Conservation (phyloP, 73 alveolate species). For the Symbiodinium pilosum region DNA sequence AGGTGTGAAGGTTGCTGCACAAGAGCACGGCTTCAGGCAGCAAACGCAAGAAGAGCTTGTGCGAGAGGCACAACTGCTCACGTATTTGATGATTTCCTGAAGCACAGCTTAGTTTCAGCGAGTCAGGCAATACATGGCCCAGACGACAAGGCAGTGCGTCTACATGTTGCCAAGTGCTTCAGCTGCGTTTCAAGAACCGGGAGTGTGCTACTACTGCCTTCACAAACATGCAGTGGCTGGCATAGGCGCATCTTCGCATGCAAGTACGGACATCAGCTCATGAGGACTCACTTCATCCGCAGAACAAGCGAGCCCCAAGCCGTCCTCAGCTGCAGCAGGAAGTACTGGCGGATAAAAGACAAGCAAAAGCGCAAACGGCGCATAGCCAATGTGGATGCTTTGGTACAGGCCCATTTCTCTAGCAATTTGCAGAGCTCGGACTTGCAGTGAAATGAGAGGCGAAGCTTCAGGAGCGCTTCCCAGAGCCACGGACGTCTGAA, state of each 20-base stretch:
- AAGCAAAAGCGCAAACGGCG: conserved; percentile 32
- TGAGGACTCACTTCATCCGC: neutral
- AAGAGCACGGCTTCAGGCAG: conserved; percentile 5
- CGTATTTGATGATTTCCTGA: too few species aligned
- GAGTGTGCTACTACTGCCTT: neutral
- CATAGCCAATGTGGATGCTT: conserved; percentile 35
- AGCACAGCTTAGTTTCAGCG: too few species aligned
- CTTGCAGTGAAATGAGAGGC: neutral
- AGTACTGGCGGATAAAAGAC: conserved; percentile 36
- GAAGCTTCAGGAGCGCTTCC: neutral
- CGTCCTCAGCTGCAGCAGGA: neutral
- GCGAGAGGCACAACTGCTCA: neutral
- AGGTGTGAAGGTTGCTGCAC: too few species aligned
- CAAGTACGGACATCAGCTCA: conserved; percentile 71
- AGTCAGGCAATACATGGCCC: conserved; percentile 74
- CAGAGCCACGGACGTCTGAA: neutral
- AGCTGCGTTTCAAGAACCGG: neutral
- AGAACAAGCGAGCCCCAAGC: too few species aligned
- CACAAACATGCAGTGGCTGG: neutral
- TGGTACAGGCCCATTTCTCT: conserved; percentile 20
- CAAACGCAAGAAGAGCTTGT: conserved; percentile 88
- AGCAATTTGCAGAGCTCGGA: neutral
- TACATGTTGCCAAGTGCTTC: neutral
- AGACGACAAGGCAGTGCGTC: conserved; percentile 35
- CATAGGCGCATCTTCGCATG: conserved; percentile 79